Base-by-base conservation (phyloP, 202 grass and related monocot species). In the Schoenoplectus triqueter region DNA sequence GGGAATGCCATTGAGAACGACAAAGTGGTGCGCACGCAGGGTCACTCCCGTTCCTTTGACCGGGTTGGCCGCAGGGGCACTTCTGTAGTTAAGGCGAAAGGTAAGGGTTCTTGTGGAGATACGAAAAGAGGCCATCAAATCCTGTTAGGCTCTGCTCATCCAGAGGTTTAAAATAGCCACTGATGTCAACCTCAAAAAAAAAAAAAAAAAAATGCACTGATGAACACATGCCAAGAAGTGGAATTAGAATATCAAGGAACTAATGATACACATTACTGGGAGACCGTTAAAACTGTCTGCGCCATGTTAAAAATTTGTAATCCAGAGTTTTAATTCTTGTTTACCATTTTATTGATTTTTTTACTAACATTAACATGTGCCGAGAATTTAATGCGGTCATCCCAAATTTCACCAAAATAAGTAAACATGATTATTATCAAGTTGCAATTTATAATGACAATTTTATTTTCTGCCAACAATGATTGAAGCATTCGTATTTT, bases 21-120 rank as follows among this genome's bases (percentile, higher is more conserved):
- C 52, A 67, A 62, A 44, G 65, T 83, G 78, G 14, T 66, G n/a
- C 8, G 59, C 87, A 82, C 87, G 74, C 42, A 57, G 66, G 52
- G 2, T 31, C 31, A 31, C 31, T 31, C 1, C 31, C 3, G 3
- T 64, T 54, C 50, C 73, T 74, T 86, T 86, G 76, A 86, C 85
- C 13, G 85, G 15, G 4, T 64, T 64, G 11, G 50, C 41, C 13
- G 67, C 40, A 59, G 65, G 70, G 85, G 64, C 17, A 2, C 56
- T 45, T 10, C 62, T 7, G 86, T 84, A 84, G 66, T 78, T 54
- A 8, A 2, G 3, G n/a, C 40, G 55, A 50, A 56, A 1, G 1
- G 48, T 62, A 5, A 62, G 72, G 81, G n/a, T 8, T 0, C n/a
- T 21, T 82, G 0, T 64, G 10, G 41, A 41, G 17, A 39, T 2